phyloP scores from a whole-genome alignment of 1,284 basidiomycete genomes.

The Trametes polyzona region DNA sequence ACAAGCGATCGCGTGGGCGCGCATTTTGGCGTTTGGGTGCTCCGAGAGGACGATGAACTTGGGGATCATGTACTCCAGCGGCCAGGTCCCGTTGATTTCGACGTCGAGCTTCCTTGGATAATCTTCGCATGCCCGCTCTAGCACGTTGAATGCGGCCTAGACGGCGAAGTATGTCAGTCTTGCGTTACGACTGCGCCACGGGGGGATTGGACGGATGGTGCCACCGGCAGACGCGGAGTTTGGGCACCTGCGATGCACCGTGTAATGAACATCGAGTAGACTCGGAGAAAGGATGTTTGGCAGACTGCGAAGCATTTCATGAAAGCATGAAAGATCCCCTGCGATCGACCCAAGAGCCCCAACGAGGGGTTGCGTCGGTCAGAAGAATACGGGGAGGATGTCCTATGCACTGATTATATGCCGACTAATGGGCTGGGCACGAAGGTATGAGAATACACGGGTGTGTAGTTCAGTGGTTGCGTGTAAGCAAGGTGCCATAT shows the following conservation, averaged over 20 bases:
- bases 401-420: background rate
- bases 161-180: conserved; percentile 4
- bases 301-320: background rate
- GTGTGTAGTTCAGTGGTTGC: no score
- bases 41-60: conserved; percentile 90
- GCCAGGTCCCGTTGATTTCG: conserved; percentile 84
- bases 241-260: background rate
- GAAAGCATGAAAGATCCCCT: background rate
- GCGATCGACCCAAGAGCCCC: background rate
- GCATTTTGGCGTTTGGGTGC: conserved; percentile 86
- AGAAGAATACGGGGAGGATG: background rate
- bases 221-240: background rate
- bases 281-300: background rate
- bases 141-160: conserved; percentile 92
- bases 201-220: background rate
- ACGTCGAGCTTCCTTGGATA: conserved; percentile 95
- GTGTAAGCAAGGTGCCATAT: no score
- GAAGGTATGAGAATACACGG: background rate
- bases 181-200: background rate
- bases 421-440: no score
- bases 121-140: conserved; percentile 97
- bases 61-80: conserved; percentile 93
- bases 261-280: background rate
- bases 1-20: conserved; percentile 92
- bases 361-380: background rate